Evolutionary conservation across 2,329 filamentous ascomycete species (phyloP).

Genomic region (Talaromyces sp.): DNA sequence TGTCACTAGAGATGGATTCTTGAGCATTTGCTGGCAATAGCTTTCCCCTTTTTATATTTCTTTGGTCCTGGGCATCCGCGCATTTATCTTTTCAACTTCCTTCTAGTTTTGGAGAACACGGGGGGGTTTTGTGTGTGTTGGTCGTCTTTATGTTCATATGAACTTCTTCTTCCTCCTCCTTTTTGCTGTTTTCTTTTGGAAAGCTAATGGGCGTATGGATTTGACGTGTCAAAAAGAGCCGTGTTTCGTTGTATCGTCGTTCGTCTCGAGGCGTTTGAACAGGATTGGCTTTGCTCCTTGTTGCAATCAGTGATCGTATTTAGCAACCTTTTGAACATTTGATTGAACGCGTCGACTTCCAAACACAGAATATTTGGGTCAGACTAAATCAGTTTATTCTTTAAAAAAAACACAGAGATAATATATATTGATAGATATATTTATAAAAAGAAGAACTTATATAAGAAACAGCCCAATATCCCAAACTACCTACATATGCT

Average conservation of each 20-base stretch:
- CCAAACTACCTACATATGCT: neutral
- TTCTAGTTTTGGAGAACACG: neutral
- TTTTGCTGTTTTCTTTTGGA: neutral
- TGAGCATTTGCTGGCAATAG: conserved; percentile 59
- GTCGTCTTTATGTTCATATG: neutral
- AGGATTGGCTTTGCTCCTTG: neutral
- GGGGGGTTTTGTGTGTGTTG: too few species aligned
- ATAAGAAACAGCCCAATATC: neutral
- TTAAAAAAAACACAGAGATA: neutral
- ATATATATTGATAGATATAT: neutral
- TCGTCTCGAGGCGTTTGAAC: neutral
- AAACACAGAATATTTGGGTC: neutral
- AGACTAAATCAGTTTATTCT: neutral
- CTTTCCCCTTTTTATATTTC: neutral
- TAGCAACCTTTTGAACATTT: neutral
- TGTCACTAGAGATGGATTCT: conserved; percentile 59
- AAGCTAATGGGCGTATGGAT: neutral
- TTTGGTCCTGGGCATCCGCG: neutral
- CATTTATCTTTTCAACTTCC: neutral
- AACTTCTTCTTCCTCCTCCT: neutral
- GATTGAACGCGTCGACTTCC: neutral
- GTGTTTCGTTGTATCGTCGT: neutral
- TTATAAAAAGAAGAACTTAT: neutral
- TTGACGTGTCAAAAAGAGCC: neutral
- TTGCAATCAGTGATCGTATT: neutral